Evolutionary conservation across 148 eudicot species (phyloP).

Genomic region (Fagopyrum homotropicum): DNA sequence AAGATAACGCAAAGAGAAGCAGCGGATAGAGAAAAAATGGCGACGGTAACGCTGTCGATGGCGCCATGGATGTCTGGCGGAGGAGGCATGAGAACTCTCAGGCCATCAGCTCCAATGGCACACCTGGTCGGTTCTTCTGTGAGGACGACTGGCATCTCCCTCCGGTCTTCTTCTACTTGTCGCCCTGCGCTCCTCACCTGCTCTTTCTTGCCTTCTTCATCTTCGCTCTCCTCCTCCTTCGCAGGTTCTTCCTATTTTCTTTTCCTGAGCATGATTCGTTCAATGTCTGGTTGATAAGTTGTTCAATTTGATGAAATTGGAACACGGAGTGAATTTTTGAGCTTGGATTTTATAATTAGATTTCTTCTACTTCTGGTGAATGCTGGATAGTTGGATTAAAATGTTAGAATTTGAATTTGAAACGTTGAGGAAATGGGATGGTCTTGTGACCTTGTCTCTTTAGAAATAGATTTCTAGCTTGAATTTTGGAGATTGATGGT

Average conservation of each 20-base stretch:
- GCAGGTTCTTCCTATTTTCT: slow-evolving; percentile 18
- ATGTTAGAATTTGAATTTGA: neutral
- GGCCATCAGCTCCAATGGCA: slow-evolving; percentile 23
- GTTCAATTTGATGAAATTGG: slow-evolving; percentile 3
- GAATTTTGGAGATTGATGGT: neutral
- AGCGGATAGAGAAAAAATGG: slow-evolving; percentile 16
- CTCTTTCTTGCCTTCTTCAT: slow-evolving; percentile 28
- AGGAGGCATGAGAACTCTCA: slow-evolving; percentile 14
- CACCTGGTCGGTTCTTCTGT: slow-evolving; percentile 18
- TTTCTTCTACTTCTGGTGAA: neutral
- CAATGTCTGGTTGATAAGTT: neutral
- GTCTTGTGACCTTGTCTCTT: neutral
- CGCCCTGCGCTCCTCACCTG: slow-evolving; percentile 24
- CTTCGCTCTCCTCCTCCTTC: slow-evolving; percentile 28
- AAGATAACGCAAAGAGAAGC: neutral
- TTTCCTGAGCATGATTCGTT: neutral
- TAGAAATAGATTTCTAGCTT: too few relatives aligned
- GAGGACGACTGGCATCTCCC: slow-evolving; percentile 14
- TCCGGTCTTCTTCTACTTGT: slow-evolving; percentile 4
- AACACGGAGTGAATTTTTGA: neutral
- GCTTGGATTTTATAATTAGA: neutral
- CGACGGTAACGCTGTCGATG: slow-evolving; percentile 22
- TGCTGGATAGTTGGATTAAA: neutral
- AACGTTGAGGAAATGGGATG: neutral
- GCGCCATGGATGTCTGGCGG: slow-evolving; percentile 25